Conservation (phyloP, 345 rosid genomes). For the Psidium friedrichsthalianum region DNA sequence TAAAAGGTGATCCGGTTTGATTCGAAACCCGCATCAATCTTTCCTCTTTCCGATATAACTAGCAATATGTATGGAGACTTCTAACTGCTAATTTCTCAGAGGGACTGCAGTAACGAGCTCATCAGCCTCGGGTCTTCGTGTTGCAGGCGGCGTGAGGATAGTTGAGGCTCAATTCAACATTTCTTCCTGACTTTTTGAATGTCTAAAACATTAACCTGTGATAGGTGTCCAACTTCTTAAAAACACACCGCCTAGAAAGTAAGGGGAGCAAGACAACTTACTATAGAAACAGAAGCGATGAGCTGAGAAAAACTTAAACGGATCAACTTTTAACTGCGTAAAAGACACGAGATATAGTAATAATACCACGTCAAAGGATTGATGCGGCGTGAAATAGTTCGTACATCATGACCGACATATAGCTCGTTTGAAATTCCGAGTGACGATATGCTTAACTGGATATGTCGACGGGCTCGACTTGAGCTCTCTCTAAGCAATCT, state of each 20-base stretch:
- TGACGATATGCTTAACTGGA: accelerated
- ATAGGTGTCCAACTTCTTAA: background rate
- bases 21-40: too few species aligned
- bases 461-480: background rate
- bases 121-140: background rate
- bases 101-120: background rate
- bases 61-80: background rate
- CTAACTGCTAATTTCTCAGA: background rate
- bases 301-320: background rate
- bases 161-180: background rate
- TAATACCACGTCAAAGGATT: background rate
- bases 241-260: background rate
- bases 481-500: accelerated
- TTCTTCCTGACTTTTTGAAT: background rate
- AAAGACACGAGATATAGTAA: background rate
- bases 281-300: background rate
- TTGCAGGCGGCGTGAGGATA: background rate
- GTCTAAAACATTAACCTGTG: background rate
- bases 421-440: background rate
- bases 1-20: too few species aligned
- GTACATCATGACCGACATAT: accelerated
- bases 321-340: background rate
- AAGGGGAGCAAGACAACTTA: background rate
- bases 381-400: background rate
- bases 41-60: background rate